phyloP scores from a whole-genome alignment of 2,329 filamentous ascomycete genomes.

The Xylaria digitata region DNA sequence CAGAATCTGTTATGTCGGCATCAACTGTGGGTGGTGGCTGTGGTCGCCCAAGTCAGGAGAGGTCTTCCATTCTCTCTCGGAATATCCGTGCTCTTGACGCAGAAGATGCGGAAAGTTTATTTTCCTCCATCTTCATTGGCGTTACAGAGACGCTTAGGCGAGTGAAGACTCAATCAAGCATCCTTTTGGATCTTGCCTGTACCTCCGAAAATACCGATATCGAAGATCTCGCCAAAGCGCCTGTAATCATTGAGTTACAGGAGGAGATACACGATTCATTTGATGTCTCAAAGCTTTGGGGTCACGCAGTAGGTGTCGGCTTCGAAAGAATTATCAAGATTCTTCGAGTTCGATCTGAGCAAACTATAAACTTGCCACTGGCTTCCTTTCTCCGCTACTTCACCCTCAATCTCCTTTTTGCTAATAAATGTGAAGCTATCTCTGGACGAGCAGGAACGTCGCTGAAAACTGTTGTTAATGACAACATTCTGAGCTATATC shows the following conservation, averaged over 20 bases:
- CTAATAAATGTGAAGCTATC: slow-evolving; percentile 89
- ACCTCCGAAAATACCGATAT: slow-evolving; percentile 62
- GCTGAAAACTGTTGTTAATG: slow-evolving; percentile 81
- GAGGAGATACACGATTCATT: slow-evolving; percentile 76
- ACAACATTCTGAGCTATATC: slow-evolving; percentile 84
- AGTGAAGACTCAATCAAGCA: slow-evolving; percentile 89
- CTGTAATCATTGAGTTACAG: slow-evolving; percentile 64
- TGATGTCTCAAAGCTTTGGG: slow-evolving; percentile 80
- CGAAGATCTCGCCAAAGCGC: background rate
- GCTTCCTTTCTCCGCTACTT: slow-evolving; percentile 82
- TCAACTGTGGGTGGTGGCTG: slow-evolving; percentile 76
- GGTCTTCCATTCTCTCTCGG: slow-evolving; percentile 84
- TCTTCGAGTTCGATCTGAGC: slow-evolving; percentile 79
- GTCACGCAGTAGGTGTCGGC: slow-evolving; percentile 81
- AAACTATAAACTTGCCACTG: slow-evolving; percentile 74
- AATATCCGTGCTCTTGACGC: slow-evolving; percentile 86
- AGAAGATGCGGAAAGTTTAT: slow-evolving; percentile 83
- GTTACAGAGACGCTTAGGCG: slow-evolving; percentile 87
- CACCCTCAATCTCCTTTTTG: slow-evolving; percentile 81
- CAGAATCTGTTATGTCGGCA: slow-evolving; percentile 84
- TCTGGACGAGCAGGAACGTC: slow-evolving; percentile 80
- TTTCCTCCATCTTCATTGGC: slow-evolving; percentile 83
- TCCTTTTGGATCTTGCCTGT: slow-evolving; percentile 91
- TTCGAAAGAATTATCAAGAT: slow-evolving; percentile 81
- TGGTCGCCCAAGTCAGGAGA: slow-evolving; percentile 82